Evolutionary conservation across 306 rosid species (phyloP).

Genomic region (Cicer arietinum): DNA sequence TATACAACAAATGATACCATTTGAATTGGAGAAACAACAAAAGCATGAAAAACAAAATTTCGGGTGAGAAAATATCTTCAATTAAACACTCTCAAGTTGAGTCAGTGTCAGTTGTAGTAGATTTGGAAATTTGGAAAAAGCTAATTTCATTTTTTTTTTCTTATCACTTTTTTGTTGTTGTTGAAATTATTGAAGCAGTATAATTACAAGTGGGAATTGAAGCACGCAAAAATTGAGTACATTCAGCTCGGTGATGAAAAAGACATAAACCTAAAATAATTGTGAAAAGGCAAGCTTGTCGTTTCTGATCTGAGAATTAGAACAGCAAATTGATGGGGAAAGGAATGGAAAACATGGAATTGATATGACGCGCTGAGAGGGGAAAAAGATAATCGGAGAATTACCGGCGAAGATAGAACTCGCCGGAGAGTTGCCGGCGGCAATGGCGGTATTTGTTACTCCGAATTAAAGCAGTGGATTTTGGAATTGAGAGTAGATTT

Average conservation of each 20-base stretch:
- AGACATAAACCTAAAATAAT: neutral
- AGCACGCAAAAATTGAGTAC: neutral
- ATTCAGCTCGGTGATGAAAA: neutral
- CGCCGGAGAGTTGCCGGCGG: constrained; percentile 34
- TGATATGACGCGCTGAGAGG: neutral
- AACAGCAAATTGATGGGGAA: neutral
- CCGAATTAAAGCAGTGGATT: neutral
- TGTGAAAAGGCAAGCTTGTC: neutral
- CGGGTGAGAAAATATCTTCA: constrained; percentile 6
- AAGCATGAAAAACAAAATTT: neutral
- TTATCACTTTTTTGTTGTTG: neutral
- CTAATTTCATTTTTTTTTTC: neutral
- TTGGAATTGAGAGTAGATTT: constrained; percentile 5
- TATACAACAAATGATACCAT: constrained; percentile 3
- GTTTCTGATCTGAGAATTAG: constrained; percentile 24
- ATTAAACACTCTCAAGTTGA: constrained; percentile 16
- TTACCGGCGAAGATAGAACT: constrained; percentile 25
- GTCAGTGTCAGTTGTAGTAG: constrained; percentile 12
- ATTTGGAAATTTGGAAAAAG: constrained; percentile 31
- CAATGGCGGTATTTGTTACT: neutral
- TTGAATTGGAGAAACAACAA: constrained; percentile 7
- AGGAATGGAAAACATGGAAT: neutral
- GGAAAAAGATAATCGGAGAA: neutral
- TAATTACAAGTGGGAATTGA: neutral
- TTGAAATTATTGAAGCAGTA: neutral